Evolutionary conservation across 352 stramenopile species (phyloP), one percentile per base, ranked within the genome.

Genomic region (Pelagophyceae sp.): DNA sequence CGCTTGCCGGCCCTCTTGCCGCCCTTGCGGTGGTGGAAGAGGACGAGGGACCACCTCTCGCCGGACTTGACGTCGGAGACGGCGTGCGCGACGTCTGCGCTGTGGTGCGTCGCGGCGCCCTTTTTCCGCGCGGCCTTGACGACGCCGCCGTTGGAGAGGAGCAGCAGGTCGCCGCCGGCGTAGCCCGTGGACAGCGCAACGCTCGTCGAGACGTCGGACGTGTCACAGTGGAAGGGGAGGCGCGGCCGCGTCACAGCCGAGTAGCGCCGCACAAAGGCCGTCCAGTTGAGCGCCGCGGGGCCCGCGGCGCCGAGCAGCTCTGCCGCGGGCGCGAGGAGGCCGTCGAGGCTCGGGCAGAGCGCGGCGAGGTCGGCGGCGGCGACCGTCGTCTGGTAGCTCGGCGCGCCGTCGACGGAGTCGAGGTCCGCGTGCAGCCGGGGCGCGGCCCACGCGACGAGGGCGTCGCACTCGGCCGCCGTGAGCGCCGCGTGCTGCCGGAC

Each of bases 81-180:
- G 6, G 63, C 63, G 63, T 72, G 63, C 29, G 63, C 63, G 11
- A 72, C 63, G 63, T 72, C 63, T 15, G 63, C 63, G 63, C n/a
- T 27, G 35, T 72, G 63, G 2, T 17, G 29, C 6, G 63, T 29
- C 31, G 63, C 63, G 29, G 11, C 35, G 6, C 63, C 63, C 31
- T 20, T 3, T 15, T 35, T 15, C 29, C 63, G 63, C 63, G 63
- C 5, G 5, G 31, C 63, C 5, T n/a, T 35, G 6, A 50, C 19
- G 31, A 72, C 6, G 31, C 29, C 35, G 35, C 35, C 19, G 63
- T 72, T 32, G 31, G 35, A 3, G 63, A 72, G 35, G 6, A 72
- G 19, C 31, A 72, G 6, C 31, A 72, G 63, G 63, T 72, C 63
- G 31, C 63, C 63, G 63, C 63, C 63, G 1, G 6, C 63, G 63